phyloP scores from a whole-genome alignment of 2,329 filamentous ascomycete species.

The Colletotrichum siamense region DNA sequence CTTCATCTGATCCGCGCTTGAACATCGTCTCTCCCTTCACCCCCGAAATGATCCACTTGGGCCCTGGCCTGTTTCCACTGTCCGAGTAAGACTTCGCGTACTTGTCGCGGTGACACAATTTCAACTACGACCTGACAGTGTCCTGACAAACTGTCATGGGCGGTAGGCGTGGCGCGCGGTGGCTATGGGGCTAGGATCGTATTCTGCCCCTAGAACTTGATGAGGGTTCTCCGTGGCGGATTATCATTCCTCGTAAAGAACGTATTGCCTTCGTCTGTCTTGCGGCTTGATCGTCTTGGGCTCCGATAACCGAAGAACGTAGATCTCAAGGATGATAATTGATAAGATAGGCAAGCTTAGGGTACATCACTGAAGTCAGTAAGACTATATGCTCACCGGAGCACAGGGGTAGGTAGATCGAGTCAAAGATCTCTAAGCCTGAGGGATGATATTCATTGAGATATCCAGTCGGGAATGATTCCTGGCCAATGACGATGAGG shows the following conservation, averaged over 20 bases:
- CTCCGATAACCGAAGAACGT: neutral
- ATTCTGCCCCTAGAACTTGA: neutral
- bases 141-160: conserved; percentile 14
- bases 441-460: neutral
- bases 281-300: neutral
- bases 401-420: neutral
- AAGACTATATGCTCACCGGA: neutral
- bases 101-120: conserved; percentile 5
- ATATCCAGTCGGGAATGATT: neutral
- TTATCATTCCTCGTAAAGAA: neutral
- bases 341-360: neutral
- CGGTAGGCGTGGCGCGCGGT: conserved; percentile 8
- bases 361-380: neutral
- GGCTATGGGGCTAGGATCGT: neutral
- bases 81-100: neutral
- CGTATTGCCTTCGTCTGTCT: neutral
- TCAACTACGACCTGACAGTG: neutral
- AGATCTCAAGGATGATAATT: neutral
- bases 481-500: neutral
- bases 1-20: neutral
- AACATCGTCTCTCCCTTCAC: neutral
- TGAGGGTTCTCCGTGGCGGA: neutral
- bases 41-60: neutral
- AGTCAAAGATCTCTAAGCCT: neutral
- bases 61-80: neutral